phyloP scores from a whole-genome alignment of 192 early-diverging fungal species.

The Coemansia sp. region DNA sequence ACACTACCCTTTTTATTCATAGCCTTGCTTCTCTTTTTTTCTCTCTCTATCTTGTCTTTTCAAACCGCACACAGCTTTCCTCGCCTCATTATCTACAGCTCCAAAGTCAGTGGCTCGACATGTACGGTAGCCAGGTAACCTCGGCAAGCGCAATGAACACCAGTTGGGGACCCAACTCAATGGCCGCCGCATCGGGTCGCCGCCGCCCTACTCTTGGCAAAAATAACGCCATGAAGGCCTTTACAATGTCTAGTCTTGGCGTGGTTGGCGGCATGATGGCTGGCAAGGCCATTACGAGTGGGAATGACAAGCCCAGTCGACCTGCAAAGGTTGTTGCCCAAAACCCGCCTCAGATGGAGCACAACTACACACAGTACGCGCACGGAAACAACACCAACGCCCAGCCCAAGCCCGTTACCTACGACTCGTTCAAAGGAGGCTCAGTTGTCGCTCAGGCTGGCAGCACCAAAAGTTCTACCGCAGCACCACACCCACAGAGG shows the following conservation, averaged over 20 bases:
- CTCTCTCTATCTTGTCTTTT: background rate
- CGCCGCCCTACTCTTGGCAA: background rate
- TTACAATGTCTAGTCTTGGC: background rate
- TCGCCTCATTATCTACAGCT: background rate
- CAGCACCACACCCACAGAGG: background rate
- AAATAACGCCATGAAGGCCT: background rate
- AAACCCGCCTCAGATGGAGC: conserved; percentile 3
- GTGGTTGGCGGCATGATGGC: background rate
- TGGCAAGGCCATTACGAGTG: background rate
- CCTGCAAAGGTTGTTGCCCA: background rate
- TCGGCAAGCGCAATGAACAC: background rate
- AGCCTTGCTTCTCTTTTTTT: background rate
- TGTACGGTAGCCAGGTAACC: background rate
- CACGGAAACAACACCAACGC: conserved; percentile 26
- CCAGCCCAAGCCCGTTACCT: conserved; percentile 22
- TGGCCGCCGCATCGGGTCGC: background rate
- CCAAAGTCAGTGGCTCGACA: background rate
- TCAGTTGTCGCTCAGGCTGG: conserved; percentile 19
- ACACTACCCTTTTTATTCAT: background rate
- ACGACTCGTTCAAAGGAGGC: conserved; percentile 14
- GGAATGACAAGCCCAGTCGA: background rate
- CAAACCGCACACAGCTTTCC: too few relatives aligned
- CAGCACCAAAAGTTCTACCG: conserved; percentile 9
- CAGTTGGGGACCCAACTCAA: background rate
- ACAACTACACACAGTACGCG: conserved; percentile 22